Evolutionary conservation across 2,329 filamentous ascomycete genomes (phyloP), one percentile per base, ranked within the genome.

Genomic region (Fusarium solani-melongenae): DNA sequence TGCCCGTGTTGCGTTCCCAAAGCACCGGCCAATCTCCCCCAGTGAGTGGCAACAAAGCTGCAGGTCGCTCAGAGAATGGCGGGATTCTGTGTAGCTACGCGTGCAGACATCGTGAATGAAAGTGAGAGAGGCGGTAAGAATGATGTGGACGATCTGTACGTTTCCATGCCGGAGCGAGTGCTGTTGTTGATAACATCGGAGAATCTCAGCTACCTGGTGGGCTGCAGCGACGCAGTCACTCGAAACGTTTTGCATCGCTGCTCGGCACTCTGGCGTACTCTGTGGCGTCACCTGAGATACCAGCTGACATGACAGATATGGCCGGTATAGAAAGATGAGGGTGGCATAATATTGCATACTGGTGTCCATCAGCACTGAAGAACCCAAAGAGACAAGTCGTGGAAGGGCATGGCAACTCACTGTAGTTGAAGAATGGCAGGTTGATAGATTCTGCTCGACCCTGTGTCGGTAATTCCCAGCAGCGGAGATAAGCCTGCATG

Each of bases 261-360:
- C 41, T 49, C 22, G 57, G 39, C 31, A 44, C 33, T 64, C 31
- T 38, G 24, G n/a, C 6, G 34, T 33, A 33, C 31, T 15, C 5
- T 53, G 66, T 39, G 59, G 63, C 41, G 67, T 27, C 60, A 8
- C 60, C 64, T 34, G 69, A 65, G 56, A 71, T 31, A 55, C 63
- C 2, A 69, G 5, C 12, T 46, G 62, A 10, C 34, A 59, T 11
- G 67, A 69, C 14, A 69, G n/a, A 15, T 69, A 77, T 1, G 74
- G 75, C 4, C 70, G 59, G 39, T 76, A 71, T 9, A 73, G 59
- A 12, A 64, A 67, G 29, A 77, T 74, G 1, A 72, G 24, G n/a
- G 51, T 70, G 3, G 70, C 70, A 31, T 72, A 63, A 41, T 67
- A 77, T 41, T 76, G 72, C 75, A 77, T 77, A 38, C 75, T 76